A percentile compares a stretch with the other conserved stretches of the same genome.
Evolutionary conservation across 352 stramenopile genomes (phyloP).

Genomic region (Phytopythium mirpurense): DNA sequence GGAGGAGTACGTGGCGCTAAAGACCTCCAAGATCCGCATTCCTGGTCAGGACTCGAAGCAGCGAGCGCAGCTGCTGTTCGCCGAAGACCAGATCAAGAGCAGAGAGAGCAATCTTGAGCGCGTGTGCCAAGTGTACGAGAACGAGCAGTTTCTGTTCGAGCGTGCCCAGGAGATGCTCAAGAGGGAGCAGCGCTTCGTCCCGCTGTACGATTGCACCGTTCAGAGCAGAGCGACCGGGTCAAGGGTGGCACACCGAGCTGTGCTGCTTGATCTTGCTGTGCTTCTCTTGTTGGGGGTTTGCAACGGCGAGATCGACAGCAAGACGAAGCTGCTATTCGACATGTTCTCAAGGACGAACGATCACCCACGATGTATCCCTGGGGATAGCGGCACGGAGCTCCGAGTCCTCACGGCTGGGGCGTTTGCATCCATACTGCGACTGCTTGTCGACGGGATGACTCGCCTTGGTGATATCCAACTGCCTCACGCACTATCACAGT

Average conservation of each 20-base stretch:
- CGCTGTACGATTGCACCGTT: slow-evolving; percentile 44
- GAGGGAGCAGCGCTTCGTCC: slow-evolving; percentile 59
- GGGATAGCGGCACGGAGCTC: slow-evolving; percentile 11
- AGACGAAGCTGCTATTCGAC: slow-evolving; percentile 71
- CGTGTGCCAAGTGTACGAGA: slow-evolving; percentile 43
- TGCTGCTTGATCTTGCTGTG: slow-evolving; percentile 37
- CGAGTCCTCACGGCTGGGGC: slow-evolving; percentile 32
- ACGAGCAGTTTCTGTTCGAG: slow-evolving; percentile 71
- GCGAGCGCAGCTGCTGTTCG: slow-evolving; percentile 64
- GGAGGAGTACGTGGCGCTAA: slow-evolving; percentile 65
- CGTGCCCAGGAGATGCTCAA: slow-evolving; percentile 50
- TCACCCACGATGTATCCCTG: not conserved
- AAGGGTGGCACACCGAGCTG: not conserved
- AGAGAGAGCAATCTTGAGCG: slow-evolving; percentile 55
- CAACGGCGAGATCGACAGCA: slow-evolving; percentile 38
- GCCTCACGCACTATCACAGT: slow-evolving; percentile 25
- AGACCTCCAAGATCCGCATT: slow-evolving; percentile 37
- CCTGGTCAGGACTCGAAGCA: slow-evolving; percentile 45
- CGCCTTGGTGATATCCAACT: slow-evolving; percentile 55
- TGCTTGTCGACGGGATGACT: slow-evolving; percentile 46
- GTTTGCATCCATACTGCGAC: slow-evolving; percentile 40
- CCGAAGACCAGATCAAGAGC: slow-evolving; percentile 63
- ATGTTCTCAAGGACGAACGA: slow-evolving; percentile 40
- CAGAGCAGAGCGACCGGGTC: slow-evolving; percentile 4
- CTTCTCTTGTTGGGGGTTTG: slow-evolving; percentile 51